Evolutionary conservation across 352 stramenopile species (phyloP), one percentile per base, ranked within the genome.

Genomic region (Phytophthora pistaciae): DNA sequence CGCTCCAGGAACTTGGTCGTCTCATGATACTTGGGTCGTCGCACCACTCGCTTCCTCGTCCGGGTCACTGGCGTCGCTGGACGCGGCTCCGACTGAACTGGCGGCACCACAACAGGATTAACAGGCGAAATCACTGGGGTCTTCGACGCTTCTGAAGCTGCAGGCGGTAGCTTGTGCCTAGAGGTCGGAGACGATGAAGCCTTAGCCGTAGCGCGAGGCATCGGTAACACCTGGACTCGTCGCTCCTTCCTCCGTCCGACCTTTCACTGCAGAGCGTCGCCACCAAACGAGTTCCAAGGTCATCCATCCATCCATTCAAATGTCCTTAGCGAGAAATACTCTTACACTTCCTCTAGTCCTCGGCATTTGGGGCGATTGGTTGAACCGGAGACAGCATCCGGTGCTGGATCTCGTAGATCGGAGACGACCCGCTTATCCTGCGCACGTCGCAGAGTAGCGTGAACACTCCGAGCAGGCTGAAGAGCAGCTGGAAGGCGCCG

Each of bases 381-480:
- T 78, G 68, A 36, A 83, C 55, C 1, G 72, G 66, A 48, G 79
- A 70, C 10, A 87, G 50, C 4, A 60, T 59, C 29, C 58, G 64
- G 46, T 70, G 82, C 3, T 65, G 68, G 6, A 90, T 77, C 42
- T 84, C 68, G 1, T 83, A 40, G 1, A 50, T 78, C 10, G 82
- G 82, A 4, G 83, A 93, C 4, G 59, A 70, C 4, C 56, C 59
- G 2, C 49, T 70, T 1, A 84, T 46, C 66, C 86, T 79, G 3
- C 85, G 80, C 42, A 91, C 76, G 27, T 93, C 85, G 46, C 77
- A 91, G 16, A 91, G 62, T 3, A 93, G 54, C 1, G 84, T 91
- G 64, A 90, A 90, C 3, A 91, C 20, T 20, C 77, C 76, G 8
- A 93, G 79, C 1, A 69, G 18, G 5, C 74, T 83, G 25, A 82